Evolutionary conservation across 2,329 filamentous ascomycete species (phyloP).

Genomic region (Pseudogymnoascus sp.): DNA sequence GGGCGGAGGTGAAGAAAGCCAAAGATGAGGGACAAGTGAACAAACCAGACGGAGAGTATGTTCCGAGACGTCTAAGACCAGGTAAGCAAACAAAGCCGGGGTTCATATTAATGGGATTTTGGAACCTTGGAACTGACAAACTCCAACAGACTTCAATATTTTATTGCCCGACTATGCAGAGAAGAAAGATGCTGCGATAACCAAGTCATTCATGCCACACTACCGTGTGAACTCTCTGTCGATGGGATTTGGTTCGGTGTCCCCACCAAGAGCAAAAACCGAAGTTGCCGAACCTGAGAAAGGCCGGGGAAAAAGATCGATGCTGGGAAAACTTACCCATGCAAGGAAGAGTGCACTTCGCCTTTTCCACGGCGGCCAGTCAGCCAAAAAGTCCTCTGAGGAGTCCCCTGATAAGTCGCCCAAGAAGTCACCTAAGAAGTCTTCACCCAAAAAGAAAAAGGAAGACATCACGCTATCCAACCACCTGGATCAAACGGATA

Average conservation of each 20-base stretch:
- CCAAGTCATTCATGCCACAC: neutral
- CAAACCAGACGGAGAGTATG: neutral
- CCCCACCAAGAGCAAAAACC: neutral
- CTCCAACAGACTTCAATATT: neutral
- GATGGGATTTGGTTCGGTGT: neutral
- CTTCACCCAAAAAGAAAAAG: neutral
- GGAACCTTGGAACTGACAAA: neutral
- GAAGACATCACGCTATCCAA: neutral
- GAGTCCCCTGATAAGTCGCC: neutral
- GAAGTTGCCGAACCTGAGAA: neutral
- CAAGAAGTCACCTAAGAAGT: neutral
- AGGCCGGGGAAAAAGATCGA: neutral
- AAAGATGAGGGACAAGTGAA: neutral
- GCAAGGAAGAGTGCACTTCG: neutral
- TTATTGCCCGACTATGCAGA: neutral
- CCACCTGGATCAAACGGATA: neutral
- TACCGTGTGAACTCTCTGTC: neutral
- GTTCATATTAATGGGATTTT: neutral
- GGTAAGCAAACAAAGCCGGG: neutral
- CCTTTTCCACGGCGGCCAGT: neutral
- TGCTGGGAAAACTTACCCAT: neutral
- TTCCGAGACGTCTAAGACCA: conserved; percentile 4
- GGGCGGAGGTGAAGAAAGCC: neutral
- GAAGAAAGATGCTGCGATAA: neutral
- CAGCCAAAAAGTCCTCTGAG: neutral